Conservation (phyloP, 2,329 filamentous ascomycete species). For the Trichoderma aggressivum region DNA sequence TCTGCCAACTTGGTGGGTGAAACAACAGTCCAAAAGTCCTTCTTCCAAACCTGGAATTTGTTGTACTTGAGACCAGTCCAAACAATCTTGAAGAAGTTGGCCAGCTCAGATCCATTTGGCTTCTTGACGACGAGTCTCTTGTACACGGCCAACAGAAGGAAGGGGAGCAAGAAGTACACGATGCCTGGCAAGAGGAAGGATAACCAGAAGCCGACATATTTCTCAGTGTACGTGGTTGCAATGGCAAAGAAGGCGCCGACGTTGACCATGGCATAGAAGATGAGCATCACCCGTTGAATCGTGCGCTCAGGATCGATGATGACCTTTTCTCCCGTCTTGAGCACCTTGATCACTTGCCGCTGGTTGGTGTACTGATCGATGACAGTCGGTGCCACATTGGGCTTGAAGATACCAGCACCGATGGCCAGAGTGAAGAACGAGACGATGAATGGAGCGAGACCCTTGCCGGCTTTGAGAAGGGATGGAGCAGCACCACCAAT, state of each 20-base stretch:
- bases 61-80: constrained; percentile 10
- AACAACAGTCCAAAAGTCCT: constrained; percentile 18
- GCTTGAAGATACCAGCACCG: constrained; percentile 19
- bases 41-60: constrained; percentile 12
- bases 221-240: constrained; percentile 18
- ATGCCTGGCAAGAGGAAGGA: constrained; percentile 18
- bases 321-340: constrained; percentile 19
- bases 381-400: constrained; percentile 16
- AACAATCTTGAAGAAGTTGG: constrained; percentile 16
- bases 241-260: constrained; percentile 19
- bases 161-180: constrained; percentile 14
- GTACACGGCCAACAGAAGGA: constrained; percentile 3
- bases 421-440: constrained; percentile 17
- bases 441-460: constrained; percentile 16
- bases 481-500: constrained; percentile 17
- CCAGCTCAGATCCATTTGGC: constrained; percentile 16
- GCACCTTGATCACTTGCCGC: constrained; percentile 16
- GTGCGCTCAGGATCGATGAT: constrained; percentile 19
- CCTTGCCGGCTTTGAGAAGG: constrained; percentile 16
- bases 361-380: constrained; percentile 18
- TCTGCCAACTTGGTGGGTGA: constrained; percentile 12
- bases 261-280: constrained; percentile 19
- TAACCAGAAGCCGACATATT: constrained; percentile 19
- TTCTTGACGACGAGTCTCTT: constrained; percentile 9
- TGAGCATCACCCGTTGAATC: constrained; percentile 14